Conservation (phyloP, 106 monocot genomes). For the Chionographis japonica region DNA sequence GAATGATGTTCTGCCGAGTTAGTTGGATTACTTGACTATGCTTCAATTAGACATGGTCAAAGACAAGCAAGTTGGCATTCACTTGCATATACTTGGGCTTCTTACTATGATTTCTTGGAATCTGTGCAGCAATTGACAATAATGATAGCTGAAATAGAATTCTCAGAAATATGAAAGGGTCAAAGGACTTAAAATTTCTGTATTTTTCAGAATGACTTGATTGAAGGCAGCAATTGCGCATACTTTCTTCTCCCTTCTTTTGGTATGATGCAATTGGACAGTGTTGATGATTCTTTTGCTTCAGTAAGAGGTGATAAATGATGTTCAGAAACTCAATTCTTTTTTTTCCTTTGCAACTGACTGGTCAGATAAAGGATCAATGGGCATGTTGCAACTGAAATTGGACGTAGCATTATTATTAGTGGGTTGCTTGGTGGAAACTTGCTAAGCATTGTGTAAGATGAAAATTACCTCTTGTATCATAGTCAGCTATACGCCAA, state of each 20-base stretch:
- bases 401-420: not conserved
- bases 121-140: not conserved
- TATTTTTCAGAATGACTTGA: not conserved
- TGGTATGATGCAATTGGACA: too few species aligned
- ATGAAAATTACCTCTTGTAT: slow-evolving; percentile 9
- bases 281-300: too few species aligned
- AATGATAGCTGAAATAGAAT: not conserved
- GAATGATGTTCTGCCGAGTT: slow-evolving; percentile 42
- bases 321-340: too few species aligned
- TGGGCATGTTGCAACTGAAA: not conserved
- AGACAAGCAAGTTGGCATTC: not conserved
- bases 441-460: slow-evolving; percentile 15
- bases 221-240: too few species aligned
- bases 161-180: not conserved
- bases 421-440: not conserved
- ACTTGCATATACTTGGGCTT: not conserved
- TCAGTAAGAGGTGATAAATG: too few species aligned
- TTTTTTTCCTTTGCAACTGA: too few species aligned
- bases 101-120: not conserved
- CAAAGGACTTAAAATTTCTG: not conserved
- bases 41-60: not conserved
- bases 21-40: slow-evolving; percentile 1
- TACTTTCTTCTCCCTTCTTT: not conserved
- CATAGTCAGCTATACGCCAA: slow-evolving; percentile 1
- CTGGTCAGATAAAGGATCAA: not conserved